Base-by-base conservation (phyloP, 768 basidiomycete genomes). In the Agaricus sinodeliciosus region DNA sequence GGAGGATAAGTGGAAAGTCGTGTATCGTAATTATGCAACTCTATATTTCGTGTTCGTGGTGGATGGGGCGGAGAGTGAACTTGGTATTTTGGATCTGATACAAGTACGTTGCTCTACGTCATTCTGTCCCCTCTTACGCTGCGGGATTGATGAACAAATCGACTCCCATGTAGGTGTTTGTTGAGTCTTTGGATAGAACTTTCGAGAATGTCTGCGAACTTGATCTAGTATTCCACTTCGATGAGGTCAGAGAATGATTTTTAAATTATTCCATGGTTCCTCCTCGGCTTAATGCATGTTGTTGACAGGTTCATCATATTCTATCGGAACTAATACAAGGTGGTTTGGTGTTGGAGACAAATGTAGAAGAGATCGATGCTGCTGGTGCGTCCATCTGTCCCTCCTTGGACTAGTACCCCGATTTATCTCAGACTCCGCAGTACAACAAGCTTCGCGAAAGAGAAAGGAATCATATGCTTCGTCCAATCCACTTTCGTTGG, bases 191-290 rank as follows among this genome's bases (percentile, higher is more conserved):
- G 34, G 96, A 99, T 68, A 77, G 93, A 35, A 85, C 92, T 13
- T 99, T 98, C 64, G 93, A 96, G 73, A 98, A 97, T 62, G 96
- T 99, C 0, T 98, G 96, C 69, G 96, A 99, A 67, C 75, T 99
- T 42, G 96, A 99, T 67, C 78, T 99, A 11, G 94, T 99, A 47
- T 99, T 98, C 67, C 94, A 97, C 67, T 99, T 97, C 62, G 96
- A 98, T 66, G 94, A 98, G 77, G 94, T 91, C 59, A 16, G 45
- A 16, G 31, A 16, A 47, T 16, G 18, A 37, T 8, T 37, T 34
- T 41, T 57, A n/a, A 25, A 12, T 39, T n/a, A n/a, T 9, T 25
- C 18, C n/a, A 16, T 27, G 25, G 40, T 5, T 36, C 39, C 22
- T 22, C 35, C 13, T 22, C 11, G 26, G 11, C 16, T 18, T 18